phyloP scores from a whole-genome alignment of 176 grass and related monocot species.

The Cymbopogon citratus region DNA sequence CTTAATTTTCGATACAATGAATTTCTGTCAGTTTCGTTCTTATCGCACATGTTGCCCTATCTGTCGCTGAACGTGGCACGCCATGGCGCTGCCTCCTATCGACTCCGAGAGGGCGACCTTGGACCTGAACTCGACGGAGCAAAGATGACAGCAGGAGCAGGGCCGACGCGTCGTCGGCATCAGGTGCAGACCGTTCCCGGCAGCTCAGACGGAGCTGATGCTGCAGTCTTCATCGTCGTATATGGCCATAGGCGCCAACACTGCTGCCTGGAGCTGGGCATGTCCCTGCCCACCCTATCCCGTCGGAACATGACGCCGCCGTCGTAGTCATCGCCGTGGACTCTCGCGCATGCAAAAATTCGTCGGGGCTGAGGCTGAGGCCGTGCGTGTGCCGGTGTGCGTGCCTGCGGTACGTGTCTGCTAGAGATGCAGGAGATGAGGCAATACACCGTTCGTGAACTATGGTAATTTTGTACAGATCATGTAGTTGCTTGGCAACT shows the following conservation, averaged over 20 bases:
- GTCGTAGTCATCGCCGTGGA: not conserved
- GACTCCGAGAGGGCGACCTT: constrained; percentile 7
- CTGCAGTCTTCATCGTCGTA: not conserved
- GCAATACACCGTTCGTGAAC: too few species aligned
- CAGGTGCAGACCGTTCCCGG: not conserved
- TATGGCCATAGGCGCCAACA: constrained; percentile 8
- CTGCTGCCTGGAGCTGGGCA: constrained; percentile 48
- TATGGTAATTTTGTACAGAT: too few species aligned
- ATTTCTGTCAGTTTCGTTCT: too few species aligned
- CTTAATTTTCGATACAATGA: too few species aligned
- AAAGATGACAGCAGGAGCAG: not conserved
- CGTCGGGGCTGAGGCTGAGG: too few species aligned
- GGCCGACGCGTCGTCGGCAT: not conserved
- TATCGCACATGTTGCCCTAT: too few species aligned
- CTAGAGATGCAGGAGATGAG: too few species aligned
- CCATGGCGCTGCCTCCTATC: not conserved
- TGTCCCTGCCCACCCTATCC: constrained; percentile 36
- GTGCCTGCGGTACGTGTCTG: too few species aligned
- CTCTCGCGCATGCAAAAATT: not conserved
- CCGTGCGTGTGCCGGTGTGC: too few species aligned
- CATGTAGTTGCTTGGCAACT: too few species aligned
- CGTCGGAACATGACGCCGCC: constrained; percentile 33
- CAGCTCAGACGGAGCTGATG: constrained; percentile 19
- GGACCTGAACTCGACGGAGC: constrained; percentile 40
- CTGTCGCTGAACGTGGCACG: not conserved